Evolutionary conservation across 257 asterid species (phyloP), one percentile per base, ranked within the genome.

Genomic region (Catharanthus roseus): DNA sequence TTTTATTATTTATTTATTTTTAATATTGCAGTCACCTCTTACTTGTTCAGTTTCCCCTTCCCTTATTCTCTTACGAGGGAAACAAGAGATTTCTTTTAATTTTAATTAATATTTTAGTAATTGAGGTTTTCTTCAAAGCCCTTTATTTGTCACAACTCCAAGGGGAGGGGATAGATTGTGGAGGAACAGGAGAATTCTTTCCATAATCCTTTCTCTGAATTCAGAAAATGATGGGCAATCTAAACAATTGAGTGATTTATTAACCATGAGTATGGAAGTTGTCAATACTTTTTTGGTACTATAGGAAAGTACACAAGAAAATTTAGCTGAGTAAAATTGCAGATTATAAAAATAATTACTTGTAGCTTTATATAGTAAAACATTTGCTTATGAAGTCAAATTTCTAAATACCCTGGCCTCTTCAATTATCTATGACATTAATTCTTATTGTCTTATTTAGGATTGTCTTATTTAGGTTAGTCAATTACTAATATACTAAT

Each of bases 1-100:
- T n/a, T n/a, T n/a, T n/a, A n/a, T n/a, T n/a, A n/a, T n/a, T n/a
- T n/a, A n/a, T n/a, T n/a, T n/a, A n/a, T 67, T 68, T 64, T 39
- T 75, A 62, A 58, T 68, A 47, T 50, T 66, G 36, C 31, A 69
- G 45, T 61, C 42, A 33, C 8, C 15, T 23, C 28, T 47, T n/a
- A 53, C 56, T 31, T 49, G 55, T 51, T 69, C 38, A 47, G 24
- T 38, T 34, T 36, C 7, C 62, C 41, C 24, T 10, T 38, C 8
- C 33, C 56, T 13, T 54, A 21, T 23, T 41, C 8, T 38, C 51
- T 8, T 42, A 38, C 42, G 58, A 18, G 24, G 45, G 18, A 29
- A 45, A 34, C 26, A 31, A 34, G 24, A 18, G 6, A 28, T 33
- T 58, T 61, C 3, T n/a, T 18, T 61, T 31, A 19, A 34, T 3